Conservation (phyloP, 2,329 filamentous ascomycete genomes). For the Colletotrichum graminicola region DNA sequence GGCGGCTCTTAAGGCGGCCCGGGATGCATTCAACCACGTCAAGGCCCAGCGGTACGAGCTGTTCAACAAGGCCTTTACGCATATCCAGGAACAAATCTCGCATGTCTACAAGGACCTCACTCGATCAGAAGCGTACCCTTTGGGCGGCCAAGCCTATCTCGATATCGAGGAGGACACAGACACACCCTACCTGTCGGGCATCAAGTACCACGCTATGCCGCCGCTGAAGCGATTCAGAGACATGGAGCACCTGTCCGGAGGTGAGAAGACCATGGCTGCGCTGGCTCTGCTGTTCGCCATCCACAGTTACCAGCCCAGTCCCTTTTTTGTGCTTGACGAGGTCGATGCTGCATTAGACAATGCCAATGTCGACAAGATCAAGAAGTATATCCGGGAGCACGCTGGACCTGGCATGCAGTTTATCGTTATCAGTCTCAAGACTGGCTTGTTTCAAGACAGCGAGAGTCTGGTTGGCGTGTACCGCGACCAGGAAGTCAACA, state of each 20-base stretch:
- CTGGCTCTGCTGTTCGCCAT: constrained; percentile 96
- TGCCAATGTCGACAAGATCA: constrained; percentile 95
- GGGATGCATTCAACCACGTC: constrained; percentile 85
- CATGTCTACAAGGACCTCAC: constrained; percentile 97
- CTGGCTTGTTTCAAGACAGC: constrained; percentile 94
- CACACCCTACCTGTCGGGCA: constrained; percentile 93
- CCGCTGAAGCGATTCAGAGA: constrained; percentile 98
- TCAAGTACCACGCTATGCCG: constrained; percentile 99
- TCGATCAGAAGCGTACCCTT: constrained; percentile 87
- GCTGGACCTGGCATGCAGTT: constrained; percentile 98
- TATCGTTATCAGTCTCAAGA: constrained; percentile 97
- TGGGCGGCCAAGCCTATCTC: constrained; percentile 90
- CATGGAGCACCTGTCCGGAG: constrained; percentile 97
- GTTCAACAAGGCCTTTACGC: constrained; percentile 94
- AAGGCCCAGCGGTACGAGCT: constrained; percentile 87
- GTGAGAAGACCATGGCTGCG: constrained; percentile 98
- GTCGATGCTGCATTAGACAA: constrained; percentile 99
- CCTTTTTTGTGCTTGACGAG: constrained; percentile 98
- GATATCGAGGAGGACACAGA: constrained; percentile 96
- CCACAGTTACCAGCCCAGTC: constrained; percentile 93
- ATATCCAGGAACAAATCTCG: constrained; percentile 95
- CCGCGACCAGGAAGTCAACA: constrained; percentile 93
- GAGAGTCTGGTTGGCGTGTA: constrained; percentile 97
- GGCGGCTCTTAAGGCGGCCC: constrained; percentile 77
- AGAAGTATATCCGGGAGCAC: constrained; percentile 95